Percentiles rank a stretch among this genome's conserved stretches.
Conservation (phyloP, 495 filamentous ascomycete genomes). For the Hypoxylon cercidicola region DNA sequence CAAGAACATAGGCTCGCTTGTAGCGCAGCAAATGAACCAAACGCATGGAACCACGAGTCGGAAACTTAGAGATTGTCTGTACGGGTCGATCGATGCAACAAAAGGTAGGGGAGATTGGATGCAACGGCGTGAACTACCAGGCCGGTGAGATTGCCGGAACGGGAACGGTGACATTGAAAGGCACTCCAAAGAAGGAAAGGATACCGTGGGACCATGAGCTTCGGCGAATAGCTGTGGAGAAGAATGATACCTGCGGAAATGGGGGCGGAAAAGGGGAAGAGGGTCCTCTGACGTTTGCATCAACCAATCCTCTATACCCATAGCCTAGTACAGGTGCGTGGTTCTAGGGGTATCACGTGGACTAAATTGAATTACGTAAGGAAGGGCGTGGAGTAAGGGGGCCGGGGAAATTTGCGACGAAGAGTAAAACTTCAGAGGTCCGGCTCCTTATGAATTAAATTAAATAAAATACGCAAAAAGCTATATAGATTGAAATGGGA, state of each 20-base stretch:
- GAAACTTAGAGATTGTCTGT: conserved; percentile 22
- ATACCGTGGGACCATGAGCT: conserved; percentile 6
- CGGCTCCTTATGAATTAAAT: too few relatives aligned
- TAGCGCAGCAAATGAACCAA: conserved; percentile 6
- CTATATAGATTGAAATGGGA: too few relatives aligned
- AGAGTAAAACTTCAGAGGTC: too few relatives aligned
- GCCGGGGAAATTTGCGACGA: too few relatives aligned
- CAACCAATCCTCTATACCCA: conserved; percentile 10
- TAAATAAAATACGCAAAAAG: too few relatives aligned
- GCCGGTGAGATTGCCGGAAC: conserved; percentile 18
- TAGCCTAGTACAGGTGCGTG: too few relatives aligned
- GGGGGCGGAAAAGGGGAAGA: conserved; percentile 29
- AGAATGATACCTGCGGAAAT: conserved; percentile 34
- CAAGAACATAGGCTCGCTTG: too few relatives aligned
- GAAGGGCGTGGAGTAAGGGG: too few relatives aligned
- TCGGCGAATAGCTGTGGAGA: conserved; percentile 16
- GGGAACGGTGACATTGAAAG: conserved; percentile 37
- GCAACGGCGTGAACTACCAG: conserved; percentile 51
- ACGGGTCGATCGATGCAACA: conserved; percentile 66
- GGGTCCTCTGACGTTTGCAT: conserved; percentile 9
- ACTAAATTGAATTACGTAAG: too few relatives aligned
- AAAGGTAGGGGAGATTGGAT: conserved; percentile 60
- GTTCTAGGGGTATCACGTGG: too few relatives aligned
- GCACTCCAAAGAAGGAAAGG: conserved; percentile 5
- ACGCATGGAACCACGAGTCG: conserved; percentile 16